Evolutionary conservation across 352 stramenopile species (phyloP), one percentile per base, ranked within the genome.

Genomic region (Phytophthora macrochlamydospora): DNA sequence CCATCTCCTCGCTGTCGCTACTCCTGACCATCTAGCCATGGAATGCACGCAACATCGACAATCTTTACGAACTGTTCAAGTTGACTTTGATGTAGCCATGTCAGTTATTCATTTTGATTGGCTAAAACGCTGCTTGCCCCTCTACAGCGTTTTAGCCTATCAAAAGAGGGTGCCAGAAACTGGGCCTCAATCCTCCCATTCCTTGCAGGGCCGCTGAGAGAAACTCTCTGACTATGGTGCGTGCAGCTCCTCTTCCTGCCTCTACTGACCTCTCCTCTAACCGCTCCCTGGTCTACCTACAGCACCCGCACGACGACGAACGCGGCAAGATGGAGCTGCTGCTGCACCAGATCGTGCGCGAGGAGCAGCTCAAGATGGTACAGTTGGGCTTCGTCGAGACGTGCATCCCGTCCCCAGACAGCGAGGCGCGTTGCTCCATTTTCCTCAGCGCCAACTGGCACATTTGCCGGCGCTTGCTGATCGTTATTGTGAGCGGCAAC

Each of bases 381-480:
- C 83, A 92, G 49, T 59, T 95, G 35, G 87, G 87, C 59, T 95
- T 95, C 59, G 76, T 93, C 6, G 87, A 95, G 69, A 90, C 83
- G 42, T 90, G 73, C 63, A 92, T 95, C 59, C 85, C 85, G 52
- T 91, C 82, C 35, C 68, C 76, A 32, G 83, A 93, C 42, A 87
- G 71, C 53, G 40, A 78, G 18, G 84, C 83, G 38, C 84, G 76
- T 56, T 95, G 81, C 68, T 92, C 73, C 51, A 83, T 95, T 63
- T 95, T 94, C 63, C 74, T 95, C 66, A 93, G 83, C 55, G 82
- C 84, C 18, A 91, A 94, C 67, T 95, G 87, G 87, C 83, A 90
- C 74, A 90, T 91, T 44, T 92, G 83, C 55, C 65, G 81, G 8
- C 83, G 84, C 42, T 62, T 95, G 29, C 66, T 95, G 35, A 65